Conservation (phyloP, 2,329 filamentous ascomycete species). For the Kalmusia sp. region DNA sequence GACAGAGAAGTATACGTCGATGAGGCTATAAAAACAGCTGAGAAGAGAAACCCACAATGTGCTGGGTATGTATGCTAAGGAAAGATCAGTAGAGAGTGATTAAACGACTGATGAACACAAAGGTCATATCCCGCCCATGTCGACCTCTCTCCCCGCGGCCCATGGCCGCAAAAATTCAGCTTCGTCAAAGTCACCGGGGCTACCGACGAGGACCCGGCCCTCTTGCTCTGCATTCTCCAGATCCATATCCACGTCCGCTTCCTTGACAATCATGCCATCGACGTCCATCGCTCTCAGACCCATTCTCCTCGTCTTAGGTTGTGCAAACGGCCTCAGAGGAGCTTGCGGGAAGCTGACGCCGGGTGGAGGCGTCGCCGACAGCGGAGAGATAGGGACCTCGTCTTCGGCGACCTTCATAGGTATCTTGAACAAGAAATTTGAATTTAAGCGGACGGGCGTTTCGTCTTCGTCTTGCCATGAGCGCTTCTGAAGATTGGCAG, state of each 20-base stretch:
- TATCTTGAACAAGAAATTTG: slow-evolving; percentile 35
- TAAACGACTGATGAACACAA: background rate
- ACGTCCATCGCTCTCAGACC: slow-evolving; percentile 20
- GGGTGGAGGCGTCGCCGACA: slow-evolving; percentile 35
- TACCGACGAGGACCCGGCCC: slow-evolving; percentile 43
- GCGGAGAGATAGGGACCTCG: slow-evolving; percentile 44
- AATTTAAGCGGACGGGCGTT: slow-evolving; percentile 21
- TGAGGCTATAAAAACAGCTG: background rate
- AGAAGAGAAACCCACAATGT: background rate
- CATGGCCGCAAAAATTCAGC: slow-evolving; percentile 63
- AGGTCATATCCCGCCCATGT: slow-evolving; percentile 44
- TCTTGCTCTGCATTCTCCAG: slow-evolving; percentile 39
- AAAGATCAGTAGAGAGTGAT: background rate
- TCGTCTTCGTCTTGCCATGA: slow-evolving; percentile 51
- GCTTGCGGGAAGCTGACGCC: slow-evolving; percentile 25
- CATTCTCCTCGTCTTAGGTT: slow-evolving; percentile 34
- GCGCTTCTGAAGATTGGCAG: slow-evolving; percentile 49
- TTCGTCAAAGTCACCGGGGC: slow-evolving; percentile 69
- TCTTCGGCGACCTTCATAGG: slow-evolving; percentile 33
- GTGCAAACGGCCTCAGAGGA: slow-evolving; percentile 35
- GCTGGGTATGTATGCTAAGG: background rate
- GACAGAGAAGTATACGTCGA: background rate
- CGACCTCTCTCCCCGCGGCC: slow-evolving; percentile 34
- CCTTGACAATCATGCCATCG: slow-evolving; percentile 19
- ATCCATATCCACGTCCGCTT: slow-evolving; percentile 40